phyloP scores from a whole-genome alignment of 2,329 filamentous ascomycete species.

The Fusarium decemcellulare region DNA sequence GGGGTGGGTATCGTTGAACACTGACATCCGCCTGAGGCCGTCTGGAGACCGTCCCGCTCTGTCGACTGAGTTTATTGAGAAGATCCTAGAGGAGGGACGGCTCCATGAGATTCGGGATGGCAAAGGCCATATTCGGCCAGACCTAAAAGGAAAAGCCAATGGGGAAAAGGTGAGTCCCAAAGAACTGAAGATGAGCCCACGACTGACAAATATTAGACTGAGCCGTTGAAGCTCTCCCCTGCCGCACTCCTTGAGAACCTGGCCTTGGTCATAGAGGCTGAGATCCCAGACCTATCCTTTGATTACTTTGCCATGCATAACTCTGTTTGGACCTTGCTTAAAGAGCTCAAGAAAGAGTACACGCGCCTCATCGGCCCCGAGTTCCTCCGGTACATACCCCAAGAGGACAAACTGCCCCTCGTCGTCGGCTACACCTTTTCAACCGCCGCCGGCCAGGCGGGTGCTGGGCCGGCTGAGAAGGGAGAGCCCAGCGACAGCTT shows the following conservation, averaged over 20 bases:
- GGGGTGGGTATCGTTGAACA: slow-evolving; percentile 13
- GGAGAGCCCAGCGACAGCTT: neutral
- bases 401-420: slow-evolving; percentile 12
- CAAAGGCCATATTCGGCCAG: slow-evolving; percentile 11
- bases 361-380: neutral
- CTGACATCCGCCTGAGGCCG: neutral
- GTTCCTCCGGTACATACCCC: slow-evolving; percentile 11
- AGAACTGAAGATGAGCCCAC: neutral
- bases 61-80: slow-evolving; percentile 11
- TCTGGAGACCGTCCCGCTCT: neutral
- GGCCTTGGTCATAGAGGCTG: slow-evolving; percentile 10
- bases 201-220: slow-evolving; percentile 10
- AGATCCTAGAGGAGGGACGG: slow-evolving; percentile 14
- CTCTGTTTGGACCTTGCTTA: slow-evolving; percentile 5
- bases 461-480: neutral
- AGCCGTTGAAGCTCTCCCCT: neutral
- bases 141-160: slow-evolving; percentile 6
- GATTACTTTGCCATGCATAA: slow-evolving; percentile 34
- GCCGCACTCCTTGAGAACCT: slow-evolving; percentile 18
- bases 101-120: slow-evolving; percentile 6
- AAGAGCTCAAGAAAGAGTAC: slow-evolving; percentile 16
- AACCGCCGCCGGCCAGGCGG: slow-evolving; percentile 20
- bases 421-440: slow-evolving; percentile 51
- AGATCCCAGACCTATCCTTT: slow-evolving; percentile 17
- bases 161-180: slow-evolving; percentile 2